Conservation (phyloP, 1,284 basidiomycete genomes). For the Leccinum pachyderme region DNA sequence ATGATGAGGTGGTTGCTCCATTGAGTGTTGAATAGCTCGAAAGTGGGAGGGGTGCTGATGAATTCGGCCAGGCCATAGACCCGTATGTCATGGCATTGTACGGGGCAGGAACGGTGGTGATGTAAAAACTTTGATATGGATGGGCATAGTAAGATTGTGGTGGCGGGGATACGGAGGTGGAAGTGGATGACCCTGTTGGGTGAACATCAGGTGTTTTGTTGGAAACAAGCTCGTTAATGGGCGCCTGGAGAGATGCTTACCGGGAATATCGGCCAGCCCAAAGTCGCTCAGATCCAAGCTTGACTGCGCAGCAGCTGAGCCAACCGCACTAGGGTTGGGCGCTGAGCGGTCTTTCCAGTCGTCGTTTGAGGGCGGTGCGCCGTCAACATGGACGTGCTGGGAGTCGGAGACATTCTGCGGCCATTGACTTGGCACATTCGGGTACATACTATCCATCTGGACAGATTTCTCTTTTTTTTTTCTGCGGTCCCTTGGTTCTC, state of each 20-base stretch:
- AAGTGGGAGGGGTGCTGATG: constrained; percentile 52
- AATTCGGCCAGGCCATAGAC: constrained; percentile 43
- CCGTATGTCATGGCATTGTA: constrained; percentile 55
- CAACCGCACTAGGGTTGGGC: constrained; percentile 26
- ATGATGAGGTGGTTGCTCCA: constrained; percentile 53
- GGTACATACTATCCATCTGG: constrained; percentile 51
- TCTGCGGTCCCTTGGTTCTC: constrained; percentile 44
- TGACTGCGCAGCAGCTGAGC: constrained; percentile 33
- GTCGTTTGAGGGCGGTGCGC: constrained; percentile 35
- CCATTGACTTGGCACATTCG: constrained; percentile 54
- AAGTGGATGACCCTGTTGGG: constrained; percentile 31
- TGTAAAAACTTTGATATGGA: constrained; percentile 41
- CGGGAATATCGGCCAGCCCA: constrained; percentile 37
- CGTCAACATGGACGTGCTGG: constrained; percentile 41
- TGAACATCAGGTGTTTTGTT: constrained; percentile 17
- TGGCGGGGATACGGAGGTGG: constrained; percentile 40
- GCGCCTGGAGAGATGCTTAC: constrained; percentile 35
- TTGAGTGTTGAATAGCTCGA: constrained; percentile 74
- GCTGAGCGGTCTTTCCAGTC: constrained; percentile 48
- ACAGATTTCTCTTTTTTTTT: constrained; percentile 43
- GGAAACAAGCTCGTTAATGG: constrained; percentile 13
- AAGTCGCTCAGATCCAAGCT: constrained; percentile 46
- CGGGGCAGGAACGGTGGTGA: constrained; percentile 43
- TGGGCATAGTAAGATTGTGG: constrained; percentile 38
- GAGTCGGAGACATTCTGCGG: constrained; percentile 42